These are phyloP conservation scores for Hymenoscyphus scutula DNA, from an alignment of 2,329 filamentous ascomycete species.

Conservation along the genomic window DNA sequence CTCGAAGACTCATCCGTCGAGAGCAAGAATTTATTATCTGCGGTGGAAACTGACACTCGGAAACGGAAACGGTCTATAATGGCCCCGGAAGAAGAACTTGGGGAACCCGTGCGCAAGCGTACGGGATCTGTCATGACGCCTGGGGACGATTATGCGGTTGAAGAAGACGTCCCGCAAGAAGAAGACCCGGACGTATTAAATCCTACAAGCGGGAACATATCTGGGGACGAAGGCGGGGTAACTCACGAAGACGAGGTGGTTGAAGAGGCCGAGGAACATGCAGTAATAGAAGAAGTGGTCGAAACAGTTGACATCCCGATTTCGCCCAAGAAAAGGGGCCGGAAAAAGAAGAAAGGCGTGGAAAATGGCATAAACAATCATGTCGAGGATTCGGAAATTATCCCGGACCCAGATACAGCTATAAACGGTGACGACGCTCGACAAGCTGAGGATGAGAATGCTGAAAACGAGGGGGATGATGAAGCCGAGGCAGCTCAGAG, in stretches of 20 bases:
- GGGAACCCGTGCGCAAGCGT: conserved; percentile 48
- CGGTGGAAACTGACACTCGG: conserved; percentile 32
- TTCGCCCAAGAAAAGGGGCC: conserved; percentile 37
- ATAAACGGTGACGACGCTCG: conserved; percentile 36
- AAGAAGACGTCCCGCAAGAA: conserved; percentile 43
- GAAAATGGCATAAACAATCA: conserved; percentile 29
- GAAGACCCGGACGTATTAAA: conserved; percentile 42
- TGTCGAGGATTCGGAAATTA: conserved; percentile 25
- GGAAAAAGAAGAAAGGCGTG: conserved; percentile 37
- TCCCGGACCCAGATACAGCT: conserved; percentile 21
- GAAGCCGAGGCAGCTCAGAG: conserved; percentile 57
- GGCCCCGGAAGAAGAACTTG: conserved; percentile 36
- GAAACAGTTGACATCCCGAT: conserved; percentile 28
- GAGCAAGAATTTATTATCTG: conserved; percentile 26
- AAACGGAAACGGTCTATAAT: conserved; percentile 40
- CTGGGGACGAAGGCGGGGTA: conserved; percentile 39
- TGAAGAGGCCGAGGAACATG: conserved; percentile 42
- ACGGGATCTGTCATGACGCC: conserved; percentile 46
- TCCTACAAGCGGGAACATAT: conserved; percentile 35
- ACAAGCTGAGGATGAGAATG: conserved; percentile 50
- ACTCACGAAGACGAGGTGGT: conserved; percentile 45
- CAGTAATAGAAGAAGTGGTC: conserved; percentile 40
- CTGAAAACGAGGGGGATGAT: conserved; percentile 56
- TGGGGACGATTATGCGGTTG: conserved; percentile 46
- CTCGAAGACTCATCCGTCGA: conserved; percentile 32